Evolutionary conservation across 225 moss, liverwort and hornwort species (phyloP).

Genomic region (Thuidium tamariscinum): DNA sequence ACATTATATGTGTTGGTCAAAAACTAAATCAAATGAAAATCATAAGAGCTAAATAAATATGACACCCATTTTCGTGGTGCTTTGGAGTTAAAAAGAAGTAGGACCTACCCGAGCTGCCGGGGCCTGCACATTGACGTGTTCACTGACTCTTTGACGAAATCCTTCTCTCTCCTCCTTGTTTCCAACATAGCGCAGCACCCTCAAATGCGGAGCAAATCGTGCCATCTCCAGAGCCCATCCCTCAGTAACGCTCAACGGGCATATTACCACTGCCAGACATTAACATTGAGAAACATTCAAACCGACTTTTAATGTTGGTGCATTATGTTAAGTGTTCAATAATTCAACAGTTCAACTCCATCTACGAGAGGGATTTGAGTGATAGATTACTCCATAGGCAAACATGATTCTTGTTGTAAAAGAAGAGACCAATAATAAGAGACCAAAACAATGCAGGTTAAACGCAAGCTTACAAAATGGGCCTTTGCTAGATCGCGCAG

Average conservation of each 20-base stretch:
- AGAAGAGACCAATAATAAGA: not conserved
- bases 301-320: not conserved
- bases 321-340: not conserved
- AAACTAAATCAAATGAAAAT: not conserved
- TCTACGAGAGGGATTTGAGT: not conserved
- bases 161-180: conserved; percentile 58
- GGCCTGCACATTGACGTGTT: conserved; percentile 40
- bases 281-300: not conserved
- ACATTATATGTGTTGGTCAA: not conserved
- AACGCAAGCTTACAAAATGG: conserved; percentile 56
- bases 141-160: conserved; percentile 38
- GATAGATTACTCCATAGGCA: not conserved
- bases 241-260: conserved; percentile 85
- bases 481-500: conserved; percentile 37
- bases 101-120: conserved; percentile 33
- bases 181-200: conserved; percentile 60
- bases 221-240: conserved; percentile 80
- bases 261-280: conserved; percentile 62
- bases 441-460: not conserved
- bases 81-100: not conserved
- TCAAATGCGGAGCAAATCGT: conserved; percentile 58
- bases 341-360: not conserved
- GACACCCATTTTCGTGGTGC: not conserved
- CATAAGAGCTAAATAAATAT: not conserved
- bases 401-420: not conserved